Percentiles rank a stretch among this genome's conserved stretches.
Evolutionary conservation across 768 basidiomycete genomes (phyloP).

Genomic region (Dentipellis sp.): DNA sequence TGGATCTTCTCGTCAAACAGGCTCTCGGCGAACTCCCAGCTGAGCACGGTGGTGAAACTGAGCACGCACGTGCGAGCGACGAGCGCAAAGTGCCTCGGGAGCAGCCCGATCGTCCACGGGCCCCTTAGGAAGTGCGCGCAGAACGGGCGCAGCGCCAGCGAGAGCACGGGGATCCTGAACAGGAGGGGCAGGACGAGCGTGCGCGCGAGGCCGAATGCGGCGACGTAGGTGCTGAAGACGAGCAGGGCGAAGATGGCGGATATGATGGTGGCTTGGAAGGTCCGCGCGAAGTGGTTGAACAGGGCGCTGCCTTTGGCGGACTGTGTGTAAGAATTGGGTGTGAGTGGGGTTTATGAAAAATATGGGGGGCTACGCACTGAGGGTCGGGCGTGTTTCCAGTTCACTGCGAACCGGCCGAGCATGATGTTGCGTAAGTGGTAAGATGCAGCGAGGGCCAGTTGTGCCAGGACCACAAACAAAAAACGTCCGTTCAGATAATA

Average conservation of each 20-base stretch:
- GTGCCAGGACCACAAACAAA: conserved; percentile 48
- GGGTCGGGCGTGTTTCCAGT: conserved; percentile 14
- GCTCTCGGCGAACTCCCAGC: conserved; percentile 56
- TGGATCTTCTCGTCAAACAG: conserved; percentile 52
- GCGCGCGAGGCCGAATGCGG: conserved; percentile 41
- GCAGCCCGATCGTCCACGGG: conserved; percentile 43
- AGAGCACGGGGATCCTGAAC: conserved; percentile 45
- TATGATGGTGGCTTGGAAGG: background rate
- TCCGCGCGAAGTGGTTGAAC: conserved; percentile 8
- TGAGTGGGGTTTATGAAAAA: background rate
- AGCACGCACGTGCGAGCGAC: conserved; percentile 41
- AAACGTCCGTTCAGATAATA: conserved; percentile 64
- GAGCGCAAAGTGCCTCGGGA: conserved; percentile 34
- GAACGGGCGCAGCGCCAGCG: conserved; percentile 46
- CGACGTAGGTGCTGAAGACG: conserved; percentile 24
- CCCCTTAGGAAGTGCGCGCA: conserved; percentile 54
- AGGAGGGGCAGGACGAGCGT: conserved; percentile 40
- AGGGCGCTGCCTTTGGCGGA: conserved; percentile 17
- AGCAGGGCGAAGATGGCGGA: conserved; percentile 1
- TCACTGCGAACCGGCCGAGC: conserved; percentile 44
- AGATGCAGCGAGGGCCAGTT: conserved; percentile 34
- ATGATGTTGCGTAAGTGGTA: conserved; percentile 53
- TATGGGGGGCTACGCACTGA: background rate
- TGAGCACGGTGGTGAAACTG: conserved; percentile 38
- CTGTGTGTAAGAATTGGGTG: conserved; percentile 3